These are phyloP conservation scores for Pseudogymnoascus sp. DNA, from an alignment of 2,329 filamentous ascomycete species.

Conservation along the genomic window DNA sequence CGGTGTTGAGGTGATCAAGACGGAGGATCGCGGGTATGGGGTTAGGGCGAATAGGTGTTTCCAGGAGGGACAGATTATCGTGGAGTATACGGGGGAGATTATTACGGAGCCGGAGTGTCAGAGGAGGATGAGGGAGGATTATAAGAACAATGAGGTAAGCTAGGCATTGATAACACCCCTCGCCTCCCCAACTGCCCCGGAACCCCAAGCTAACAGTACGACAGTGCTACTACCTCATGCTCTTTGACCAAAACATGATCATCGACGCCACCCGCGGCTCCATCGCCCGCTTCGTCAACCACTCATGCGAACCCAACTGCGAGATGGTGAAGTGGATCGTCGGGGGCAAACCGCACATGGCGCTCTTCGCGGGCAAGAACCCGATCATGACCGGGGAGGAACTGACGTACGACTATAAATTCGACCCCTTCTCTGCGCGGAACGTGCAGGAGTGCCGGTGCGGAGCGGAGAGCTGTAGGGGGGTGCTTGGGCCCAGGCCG, in stretches of 20 bases:
- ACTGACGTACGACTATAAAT: conserved; percentile 85
- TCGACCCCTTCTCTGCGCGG: conserved; percentile 60
- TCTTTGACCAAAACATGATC: conserved; percentile 96
- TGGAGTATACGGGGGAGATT: conserved; percentile 97
- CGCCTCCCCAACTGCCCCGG: background rate
- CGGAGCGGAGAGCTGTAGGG: conserved; percentile 54
- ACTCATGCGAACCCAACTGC: conserved; percentile 94
- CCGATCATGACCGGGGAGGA: conserved; percentile 94
- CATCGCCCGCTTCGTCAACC: conserved; percentile 96
- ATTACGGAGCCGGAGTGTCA: conserved; percentile 93
- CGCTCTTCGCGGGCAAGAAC: conserved; percentile 81
- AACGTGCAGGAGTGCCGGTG: conserved; percentile 61
- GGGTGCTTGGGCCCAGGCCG: conserved; percentile 53
- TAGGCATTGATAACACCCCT: background rate
- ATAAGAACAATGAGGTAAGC: conserved; percentile 84
- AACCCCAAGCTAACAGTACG: conserved; percentile 13
- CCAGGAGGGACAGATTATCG: conserved; percentile 84
- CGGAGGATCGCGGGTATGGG: conserved; percentile 77
- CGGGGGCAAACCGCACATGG: conserved; percentile 87
- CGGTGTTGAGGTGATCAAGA: conserved; percentile 92
- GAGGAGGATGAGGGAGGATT: conserved; percentile 82
- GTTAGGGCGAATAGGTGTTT: conserved; percentile 87
- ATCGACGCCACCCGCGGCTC: conserved; percentile 94
- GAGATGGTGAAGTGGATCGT: conserved; percentile 98
- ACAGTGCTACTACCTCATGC: conserved; percentile 97